Base-by-base conservation (phyloP, 371 early-diverging fungal genomes). In the Cokeromyces recurvatus region DNA sequence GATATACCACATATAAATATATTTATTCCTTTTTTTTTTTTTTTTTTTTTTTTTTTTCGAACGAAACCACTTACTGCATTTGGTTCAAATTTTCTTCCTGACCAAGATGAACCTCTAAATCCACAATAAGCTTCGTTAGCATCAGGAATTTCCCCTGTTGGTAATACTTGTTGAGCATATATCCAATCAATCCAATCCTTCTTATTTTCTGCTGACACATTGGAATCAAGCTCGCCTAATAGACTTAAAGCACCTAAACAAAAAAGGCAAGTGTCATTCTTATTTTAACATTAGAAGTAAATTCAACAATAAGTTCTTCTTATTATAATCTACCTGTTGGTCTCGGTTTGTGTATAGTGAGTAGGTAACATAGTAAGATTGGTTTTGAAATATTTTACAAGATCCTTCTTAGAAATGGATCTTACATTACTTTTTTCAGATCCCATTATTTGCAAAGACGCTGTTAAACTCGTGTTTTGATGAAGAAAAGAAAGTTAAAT, bases 181-280 rank as follows among this genome's bases (percentile, higher is more conserved):
- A 96, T 85, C 98, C 98, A 97, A 19, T 95, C 93, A 32, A 95
- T 83, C 83, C 89, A 89, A n/a, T 68, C 79, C 4, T 58, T 37
- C 43, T 78, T 78, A 52, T 86, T 64, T 42, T 77, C 68, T 10
- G 62, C 66, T 0, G 75, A 46, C 10, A 89, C 43, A 6, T 42
- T 50, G 2, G 57, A 57, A 4, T 89, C 88, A 7, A 91, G 60
- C 19, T 62, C 76, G 4, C 84, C 83, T 19, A 95, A 69, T 9
- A 94, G 66, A 27, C 91, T 90, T 40, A 97, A 68, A 2, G 86
- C 89, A 10, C 78, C 74, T 9, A 97, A 59, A 39, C 84, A 78
- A 62, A 95, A 93, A 82, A 91, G 19, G 77, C 87, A 17, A 95
- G 57, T 3, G 92, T 91, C 87, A 94, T 85, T 55, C 97, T 7